Evolutionary conservation across 164 flowering plant species (phyloP).

Genomic region (Magnolia officinalis): DNA sequence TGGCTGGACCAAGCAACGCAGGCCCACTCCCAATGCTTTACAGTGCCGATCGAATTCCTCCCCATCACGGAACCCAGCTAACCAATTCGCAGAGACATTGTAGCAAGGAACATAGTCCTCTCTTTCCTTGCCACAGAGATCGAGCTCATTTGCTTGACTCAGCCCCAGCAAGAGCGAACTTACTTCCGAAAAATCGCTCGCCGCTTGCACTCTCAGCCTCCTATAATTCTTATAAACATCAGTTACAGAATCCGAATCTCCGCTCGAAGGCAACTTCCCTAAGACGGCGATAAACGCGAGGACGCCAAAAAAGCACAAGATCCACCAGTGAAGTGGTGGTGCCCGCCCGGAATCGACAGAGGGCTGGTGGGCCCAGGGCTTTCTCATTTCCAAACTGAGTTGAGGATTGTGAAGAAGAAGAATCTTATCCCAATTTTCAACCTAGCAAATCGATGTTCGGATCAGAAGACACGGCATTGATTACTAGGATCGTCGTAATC

Average conservation of each 20-base stretch:
- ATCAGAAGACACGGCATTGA: background rate
- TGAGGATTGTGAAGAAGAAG: background rate
- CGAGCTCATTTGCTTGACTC: slow-evolving; percentile 44
- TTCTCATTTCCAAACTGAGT: slow-evolving; percentile 54
- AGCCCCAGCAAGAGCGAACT: slow-evolving; percentile 47
- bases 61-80: slow-evolving; percentile 75
- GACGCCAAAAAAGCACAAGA: slow-evolving; percentile 51
- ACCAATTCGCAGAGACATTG: slow-evolving; percentile 63
- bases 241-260: slow-evolving; percentile 30
- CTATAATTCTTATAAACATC: slow-evolving; percentile 56
- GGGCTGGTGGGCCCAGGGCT: slow-evolving; percentile 51
- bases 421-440: too few relatives aligned
- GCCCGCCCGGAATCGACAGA: slow-evolving; percentile 45
- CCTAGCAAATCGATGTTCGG: background rate
- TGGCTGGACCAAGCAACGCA: slow-evolving; percentile 71
- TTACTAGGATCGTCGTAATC: background rate
- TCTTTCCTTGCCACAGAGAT: slow-evolving; percentile 74
- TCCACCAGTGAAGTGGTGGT: slow-evolving; percentile 60
- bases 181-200: slow-evolving; percentile 65
- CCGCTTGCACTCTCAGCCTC: slow-evolving; percentile 71
- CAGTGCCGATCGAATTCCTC: slow-evolving; percentile 91
- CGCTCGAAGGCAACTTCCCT: slow-evolving; percentile 45
- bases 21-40: slow-evolving; percentile 40
- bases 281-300: slow-evolving; percentile 50
- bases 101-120: slow-evolving; percentile 87